Evolutionary conservation across 192 early-diverging fungal species (phyloP).

Genomic region (Rhizophagus prolifer): DNA sequence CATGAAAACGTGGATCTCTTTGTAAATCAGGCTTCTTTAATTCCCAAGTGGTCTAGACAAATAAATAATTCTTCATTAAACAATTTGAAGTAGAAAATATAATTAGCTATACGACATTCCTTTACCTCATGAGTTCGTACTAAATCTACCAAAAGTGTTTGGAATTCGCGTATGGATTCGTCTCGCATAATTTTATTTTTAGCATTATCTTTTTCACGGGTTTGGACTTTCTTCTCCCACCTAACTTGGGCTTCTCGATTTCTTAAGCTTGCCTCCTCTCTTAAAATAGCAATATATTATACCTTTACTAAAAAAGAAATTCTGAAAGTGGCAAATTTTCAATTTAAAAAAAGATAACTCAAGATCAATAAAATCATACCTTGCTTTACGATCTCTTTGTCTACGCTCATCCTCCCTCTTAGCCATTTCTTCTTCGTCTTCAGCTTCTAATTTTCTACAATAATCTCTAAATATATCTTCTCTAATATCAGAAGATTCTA

Average conservation of each 20-base stretch:
- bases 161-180: slow-evolving; percentile 47
- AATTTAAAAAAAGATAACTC: not conserved
- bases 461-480: slow-evolving; percentile 74
- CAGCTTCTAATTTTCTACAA: slow-evolving; percentile 44
- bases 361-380: not conserved
- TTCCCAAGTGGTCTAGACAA: slow-evolving; percentile 31
- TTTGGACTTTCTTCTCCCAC: slow-evolving; percentile 37
- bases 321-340: not conserved
- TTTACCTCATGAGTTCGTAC: slow-evolving; percentile 50
- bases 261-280: slow-evolving; percentile 56
- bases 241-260: slow-evolving; percentile 58
- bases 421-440: slow-evolving; percentile 33
- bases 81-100: not conserved
- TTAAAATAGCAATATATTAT: slow-evolving; percentile 16
- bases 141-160: slow-evolving; percentile 50
- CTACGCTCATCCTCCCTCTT: slow-evolving; percentile 24
- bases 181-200: slow-evolving; percentile 36
- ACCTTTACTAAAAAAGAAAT: not conserved
- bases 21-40: slow-evolving; percentile 39
- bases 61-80: not conserved
- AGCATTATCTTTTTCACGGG: slow-evolving; percentile 39
- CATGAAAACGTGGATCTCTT: slow-evolving; percentile 47
- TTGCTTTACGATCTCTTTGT: slow-evolving; percentile 25
- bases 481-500: slow-evolving; percentile 59
- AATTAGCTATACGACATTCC: not conserved